Conservation (phyloP, 805 yeast species). For the Candida silvicultrix region DNA sequence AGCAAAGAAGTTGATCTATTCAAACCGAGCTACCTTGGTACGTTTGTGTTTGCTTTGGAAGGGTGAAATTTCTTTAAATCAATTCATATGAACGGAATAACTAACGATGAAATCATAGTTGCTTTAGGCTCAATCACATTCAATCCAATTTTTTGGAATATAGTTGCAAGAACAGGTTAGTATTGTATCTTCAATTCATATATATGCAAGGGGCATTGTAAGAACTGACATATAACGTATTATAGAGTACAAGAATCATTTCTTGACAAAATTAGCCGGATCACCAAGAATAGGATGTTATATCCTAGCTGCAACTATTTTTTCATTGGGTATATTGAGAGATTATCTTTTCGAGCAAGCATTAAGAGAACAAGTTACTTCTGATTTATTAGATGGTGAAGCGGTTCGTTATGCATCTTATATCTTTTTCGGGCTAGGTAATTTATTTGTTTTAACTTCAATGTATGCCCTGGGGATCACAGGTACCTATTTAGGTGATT, state of each 20-base stretch:
- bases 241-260: conserved; percentile 66
- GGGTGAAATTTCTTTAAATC: neutral
- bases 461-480: conserved; percentile 94
- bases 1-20: conserved; percentile 11
- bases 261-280: conserved; percentile 68
- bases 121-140: conserved; percentile 70
- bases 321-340: conserved; percentile 76
- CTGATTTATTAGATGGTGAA: conserved; percentile 41
- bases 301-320: conserved; percentile 73
- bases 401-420: conserved; percentile 46
- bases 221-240: neutral
- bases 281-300: conserved; percentile 78
- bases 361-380: conserved; percentile 62
- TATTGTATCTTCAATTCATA: too few species aligned
- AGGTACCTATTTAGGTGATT: conserved; percentile 96
- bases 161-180: conserved; percentile 66
- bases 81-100: neutral
- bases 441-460: conserved; percentile 71
- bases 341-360: conserved; percentile 74
- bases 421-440: conserved; percentile 58
- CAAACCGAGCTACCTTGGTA: conserved; percentile 15
- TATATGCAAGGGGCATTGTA: neutral
- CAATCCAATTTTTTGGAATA: conserved; percentile 95
- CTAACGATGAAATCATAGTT: conserved; percentile 14
- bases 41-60: conserved; percentile 6